Evolutionary conservation across 306 rosid genomes (phyloP).

Genomic region (Medicago ruthenica): DNA sequence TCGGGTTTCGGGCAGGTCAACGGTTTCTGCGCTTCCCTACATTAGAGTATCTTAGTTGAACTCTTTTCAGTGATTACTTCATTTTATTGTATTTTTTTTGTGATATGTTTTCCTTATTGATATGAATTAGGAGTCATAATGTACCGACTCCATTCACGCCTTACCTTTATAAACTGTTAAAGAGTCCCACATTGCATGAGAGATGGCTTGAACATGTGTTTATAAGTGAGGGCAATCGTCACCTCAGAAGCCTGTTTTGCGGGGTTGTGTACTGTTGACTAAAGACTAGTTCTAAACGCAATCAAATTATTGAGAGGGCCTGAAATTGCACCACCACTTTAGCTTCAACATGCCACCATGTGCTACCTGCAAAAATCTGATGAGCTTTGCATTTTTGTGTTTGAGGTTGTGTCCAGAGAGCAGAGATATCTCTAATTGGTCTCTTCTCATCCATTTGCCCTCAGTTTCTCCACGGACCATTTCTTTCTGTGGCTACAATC

Average conservation of each 20-base stretch:
- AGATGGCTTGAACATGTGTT: too few relatives aligned
- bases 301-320: too few relatives aligned
- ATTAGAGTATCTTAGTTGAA: background rate
- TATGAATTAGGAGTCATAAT: background rate
- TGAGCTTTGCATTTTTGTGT: background rate
- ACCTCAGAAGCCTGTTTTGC: too few relatives aligned
- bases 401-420: background rate
- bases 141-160: background rate
- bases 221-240: too few relatives aligned
- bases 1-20: too few relatives aligned
- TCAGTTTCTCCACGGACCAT: background rate
- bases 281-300: too few relatives aligned
- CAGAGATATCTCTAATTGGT: background rate
- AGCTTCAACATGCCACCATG: too few relatives aligned
- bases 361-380: too few relatives aligned
- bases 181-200: too few relatives aligned
- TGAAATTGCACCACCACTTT: too few relatives aligned
- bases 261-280: too few relatives aligned
- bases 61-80: background rate
- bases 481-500: background rate
- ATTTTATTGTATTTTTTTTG: too few relatives aligned
- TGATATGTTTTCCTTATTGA: background rate
- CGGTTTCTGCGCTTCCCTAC: background rate
- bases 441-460: background rate
- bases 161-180: background rate